Evolutionary conservation across 768 basidiomycete species (phyloP).

Genomic region (Psilocybe cyanescens): DNA sequence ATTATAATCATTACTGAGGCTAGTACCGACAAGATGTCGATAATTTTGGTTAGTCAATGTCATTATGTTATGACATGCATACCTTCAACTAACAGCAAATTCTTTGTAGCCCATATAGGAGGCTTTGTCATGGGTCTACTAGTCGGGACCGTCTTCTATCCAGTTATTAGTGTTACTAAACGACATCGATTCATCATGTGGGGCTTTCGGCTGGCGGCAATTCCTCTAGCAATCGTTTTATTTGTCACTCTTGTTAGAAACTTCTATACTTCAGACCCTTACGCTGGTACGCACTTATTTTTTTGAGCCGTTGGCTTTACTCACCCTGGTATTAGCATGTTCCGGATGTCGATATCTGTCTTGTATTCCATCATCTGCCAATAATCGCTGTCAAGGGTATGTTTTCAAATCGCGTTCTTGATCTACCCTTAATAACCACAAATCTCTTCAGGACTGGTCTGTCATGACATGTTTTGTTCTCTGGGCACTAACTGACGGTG

Average conservation of each 20-base stretch:
- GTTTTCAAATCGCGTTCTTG: constrained; percentile 19
- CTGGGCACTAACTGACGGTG: no score
- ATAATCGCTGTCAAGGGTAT: constrained; percentile 68
- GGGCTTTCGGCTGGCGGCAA: constrained; percentile 70
- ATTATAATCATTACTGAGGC: background rate
- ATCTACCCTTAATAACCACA: constrained; percentile 2
- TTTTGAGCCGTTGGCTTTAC: background rate
- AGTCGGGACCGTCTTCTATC: constrained; percentile 83
- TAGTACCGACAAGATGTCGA: constrained; percentile 64
- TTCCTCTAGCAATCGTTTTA: constrained; percentile 76
- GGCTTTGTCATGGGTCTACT: constrained; percentile 87
- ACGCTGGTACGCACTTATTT: constrained; percentile 60
- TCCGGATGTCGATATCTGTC: constrained; percentile 89
- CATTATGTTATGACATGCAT: background rate
- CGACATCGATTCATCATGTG: constrained; percentile 76
- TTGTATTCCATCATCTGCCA: constrained; percentile 79
- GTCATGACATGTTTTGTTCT: constrained; percentile 9
- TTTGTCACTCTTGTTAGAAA: constrained; percentile 85
- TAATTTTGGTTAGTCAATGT: constrained; percentile 70
- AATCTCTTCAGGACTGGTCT: constrained; percentile 35
- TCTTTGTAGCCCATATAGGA: constrained; percentile 73
- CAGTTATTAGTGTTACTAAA: constrained; percentile 82
- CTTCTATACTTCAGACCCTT: constrained; percentile 89
- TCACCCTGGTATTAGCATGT: constrained; percentile 56
- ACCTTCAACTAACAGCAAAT: constrained; percentile 7